Percentiles rank a stretch among this genome's conserved stretches.
phyloP scores from a whole-genome alignment of 345 rosid species.

The Erodium maritimum region DNA sequence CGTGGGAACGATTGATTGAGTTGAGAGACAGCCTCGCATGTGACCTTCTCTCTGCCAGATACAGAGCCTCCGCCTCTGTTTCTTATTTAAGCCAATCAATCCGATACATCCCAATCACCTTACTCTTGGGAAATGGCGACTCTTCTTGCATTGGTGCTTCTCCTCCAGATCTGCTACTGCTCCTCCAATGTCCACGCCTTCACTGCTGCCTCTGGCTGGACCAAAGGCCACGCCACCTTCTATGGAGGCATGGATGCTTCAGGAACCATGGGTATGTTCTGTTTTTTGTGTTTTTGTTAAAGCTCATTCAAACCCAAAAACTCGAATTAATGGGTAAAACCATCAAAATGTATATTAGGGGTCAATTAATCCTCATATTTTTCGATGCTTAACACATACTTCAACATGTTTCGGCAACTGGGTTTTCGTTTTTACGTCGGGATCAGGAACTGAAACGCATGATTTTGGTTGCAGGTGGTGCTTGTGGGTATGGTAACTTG shows the following conservation, averaged over 20 bases:
- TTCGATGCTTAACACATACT: too few species aligned
- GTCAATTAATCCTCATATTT: too few species aligned
- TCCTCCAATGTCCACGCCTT: conserved; percentile 23
- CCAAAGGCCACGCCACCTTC: conserved; percentile 64
- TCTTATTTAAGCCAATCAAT: conserved; percentile 6
- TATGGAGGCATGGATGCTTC: conserved; percentile 82
- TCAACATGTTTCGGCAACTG: not conserved
- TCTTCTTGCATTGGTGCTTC: conserved; percentile 16
- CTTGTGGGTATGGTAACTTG: conserved; percentile 69
- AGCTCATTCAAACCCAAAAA: not conserved
- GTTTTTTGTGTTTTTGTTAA: too few species aligned
- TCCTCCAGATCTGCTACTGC: conserved; percentile 20
- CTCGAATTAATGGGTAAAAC: too few species aligned
- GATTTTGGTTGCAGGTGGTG: conserved; percentile 38
- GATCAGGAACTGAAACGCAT: not conserved
- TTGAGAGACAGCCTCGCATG: conserved; percentile 26
- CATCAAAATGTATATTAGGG: too few species aligned
- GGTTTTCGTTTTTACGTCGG: not conserved
- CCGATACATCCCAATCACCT: not conserved
- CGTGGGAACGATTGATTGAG: conserved; percentile 55
- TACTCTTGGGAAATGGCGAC: conserved; percentile 36
- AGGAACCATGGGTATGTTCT: conserved; percentile 62
- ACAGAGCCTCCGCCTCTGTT: conserved; percentile 6
- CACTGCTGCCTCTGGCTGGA: conserved; percentile 41
- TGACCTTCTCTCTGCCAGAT: conserved; percentile 10